Evolutionary conservation across 306 rosid species (phyloP).

Genomic region (Dalbergia cultrata): DNA sequence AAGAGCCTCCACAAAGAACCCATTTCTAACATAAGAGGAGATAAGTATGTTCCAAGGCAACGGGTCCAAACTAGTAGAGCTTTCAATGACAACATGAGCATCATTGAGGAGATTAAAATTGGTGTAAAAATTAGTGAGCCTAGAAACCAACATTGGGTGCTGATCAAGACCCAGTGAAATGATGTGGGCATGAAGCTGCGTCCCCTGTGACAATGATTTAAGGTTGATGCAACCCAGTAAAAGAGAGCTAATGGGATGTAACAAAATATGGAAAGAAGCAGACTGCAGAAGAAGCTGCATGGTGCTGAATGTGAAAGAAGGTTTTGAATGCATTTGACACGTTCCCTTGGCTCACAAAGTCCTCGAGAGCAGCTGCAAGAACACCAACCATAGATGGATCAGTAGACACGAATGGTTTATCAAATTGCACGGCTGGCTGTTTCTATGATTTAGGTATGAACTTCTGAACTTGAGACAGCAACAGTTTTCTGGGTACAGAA

Average conservation of each 20-base stretch:
- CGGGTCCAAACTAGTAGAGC: constrained; percentile 61
- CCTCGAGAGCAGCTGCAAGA: constrained; percentile 65
- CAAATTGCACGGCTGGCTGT: constrained; percentile 45
- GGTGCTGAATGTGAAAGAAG: constrained; percentile 57
- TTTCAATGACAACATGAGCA: constrained; percentile 63
- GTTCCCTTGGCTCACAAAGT: constrained; percentile 53
- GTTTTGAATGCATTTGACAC: constrained; percentile 72
- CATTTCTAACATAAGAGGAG: constrained; percentile 67
- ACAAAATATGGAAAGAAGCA: constrained; percentile 49
- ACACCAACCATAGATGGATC: constrained; percentile 65
- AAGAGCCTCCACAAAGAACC: constrained; percentile 63
- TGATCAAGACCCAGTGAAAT: constrained; percentile 65
- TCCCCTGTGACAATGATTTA: constrained; percentile 64
- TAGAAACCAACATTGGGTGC: constrained; percentile 68
- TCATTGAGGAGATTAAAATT: constrained; percentile 59
- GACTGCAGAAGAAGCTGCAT: constrained; percentile 48
- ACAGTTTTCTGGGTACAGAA: constrained; percentile 46
- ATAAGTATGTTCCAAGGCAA: constrained; percentile 85
- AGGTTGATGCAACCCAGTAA: constrained; percentile 61
- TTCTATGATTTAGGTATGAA: constrained; percentile 71
- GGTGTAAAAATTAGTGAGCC: constrained; percentile 70
- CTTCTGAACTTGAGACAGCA: constrained; percentile 54
- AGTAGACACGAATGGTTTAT: constrained; percentile 34
- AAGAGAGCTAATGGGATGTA: constrained; percentile 67
- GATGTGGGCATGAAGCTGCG: constrained; percentile 76